phyloP scores from a whole-genome alignment of 2,329 filamentous ascomycete species.

The Chaetomiaceae sp. region DNA sequence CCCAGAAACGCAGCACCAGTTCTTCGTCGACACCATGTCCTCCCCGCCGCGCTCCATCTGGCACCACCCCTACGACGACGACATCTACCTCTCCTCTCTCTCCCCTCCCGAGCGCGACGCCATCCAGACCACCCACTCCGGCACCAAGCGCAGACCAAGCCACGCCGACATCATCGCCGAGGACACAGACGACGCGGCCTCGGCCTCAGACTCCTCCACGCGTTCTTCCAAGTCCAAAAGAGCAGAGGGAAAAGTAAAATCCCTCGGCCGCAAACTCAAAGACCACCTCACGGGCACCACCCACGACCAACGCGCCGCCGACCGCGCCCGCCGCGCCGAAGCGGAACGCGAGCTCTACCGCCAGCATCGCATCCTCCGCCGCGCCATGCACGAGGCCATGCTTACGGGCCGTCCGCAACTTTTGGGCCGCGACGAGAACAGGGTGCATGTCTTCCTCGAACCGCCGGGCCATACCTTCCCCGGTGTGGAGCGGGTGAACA shows the following conservation, averaged over 20 bases:
- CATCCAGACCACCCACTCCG: conserved; percentile 28
- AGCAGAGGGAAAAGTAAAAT: neutral
- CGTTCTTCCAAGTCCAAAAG: neutral
- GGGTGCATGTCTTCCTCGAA: conserved; percentile 55
- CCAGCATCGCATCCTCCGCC: conserved; percentile 46
- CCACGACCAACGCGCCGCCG: conserved; percentile 48
- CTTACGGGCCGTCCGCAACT: conserved; percentile 53
- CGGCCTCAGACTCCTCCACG: conserved; percentile 17
- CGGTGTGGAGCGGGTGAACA: conserved; percentile 17
- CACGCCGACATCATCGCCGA: conserved; percentile 39
- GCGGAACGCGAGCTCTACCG: conserved; percentile 49
- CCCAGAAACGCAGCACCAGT: conserved; percentile 50
- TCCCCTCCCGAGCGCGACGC: conserved; percentile 45
- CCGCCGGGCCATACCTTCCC: conserved; percentile 39
- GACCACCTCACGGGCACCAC: conserved; percentile 55
- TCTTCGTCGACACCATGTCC: conserved; percentile 56
- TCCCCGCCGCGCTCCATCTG: conserved; percentile 55
- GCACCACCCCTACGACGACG: conserved; percentile 59
- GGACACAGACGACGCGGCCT: conserved; percentile 12
- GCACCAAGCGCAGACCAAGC: conserved; percentile 30
- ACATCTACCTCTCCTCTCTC: conserved; percentile 46
- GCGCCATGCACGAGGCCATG: conserved; percentile 47
- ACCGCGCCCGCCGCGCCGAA: conserved; percentile 42
- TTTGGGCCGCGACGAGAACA: conserved; percentile 49
- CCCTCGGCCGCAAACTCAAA: conserved; percentile 53